These are phyloP conservation scores for Naganishia kalamii DNA, from an alignment of 768 basidiomycete species.

Conservation along the genomic window DNA sequence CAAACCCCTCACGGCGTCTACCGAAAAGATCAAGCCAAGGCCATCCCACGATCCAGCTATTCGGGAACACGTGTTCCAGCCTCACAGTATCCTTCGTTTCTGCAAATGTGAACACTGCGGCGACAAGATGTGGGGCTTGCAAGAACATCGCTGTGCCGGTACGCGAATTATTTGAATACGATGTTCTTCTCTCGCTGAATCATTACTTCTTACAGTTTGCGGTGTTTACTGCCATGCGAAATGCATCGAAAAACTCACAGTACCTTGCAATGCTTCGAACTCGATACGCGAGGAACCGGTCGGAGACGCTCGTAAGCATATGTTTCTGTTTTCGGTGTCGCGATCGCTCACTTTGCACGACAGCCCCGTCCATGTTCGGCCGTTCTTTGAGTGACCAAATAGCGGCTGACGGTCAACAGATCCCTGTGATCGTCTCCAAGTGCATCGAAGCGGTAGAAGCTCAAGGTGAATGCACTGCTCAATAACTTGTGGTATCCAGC, in stretches of 20 bases:
- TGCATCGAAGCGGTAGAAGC: conserved; percentile 90
- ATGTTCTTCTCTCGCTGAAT: background rate
- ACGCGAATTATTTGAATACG: conserved; percentile 43
- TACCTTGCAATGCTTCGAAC: conserved; percentile 55
- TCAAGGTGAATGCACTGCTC: conserved; percentile 56
- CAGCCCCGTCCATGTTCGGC: conserved; percentile 88
- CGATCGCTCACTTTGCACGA: background rate
- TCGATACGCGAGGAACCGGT: conserved; percentile 26
- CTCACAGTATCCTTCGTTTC: conserved; percentile 76
- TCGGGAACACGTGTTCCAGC: conserved; percentile 79
- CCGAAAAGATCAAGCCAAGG: conserved; percentile 28
- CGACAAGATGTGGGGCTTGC: conserved; percentile 99
- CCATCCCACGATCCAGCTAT: conserved; percentile 39
- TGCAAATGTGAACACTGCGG: conserved; percentile 91
- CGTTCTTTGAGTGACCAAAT: conserved; percentile 81
- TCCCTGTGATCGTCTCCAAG: conserved; percentile 88
- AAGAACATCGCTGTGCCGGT: conserved; percentile 77
- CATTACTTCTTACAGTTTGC: conserved; percentile 56
- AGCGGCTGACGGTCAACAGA: conserved; percentile 43
- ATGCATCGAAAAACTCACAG: conserved; percentile 64
- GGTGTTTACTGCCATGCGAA: conserved; percentile 80
- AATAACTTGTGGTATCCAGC: conserved; percentile 12
- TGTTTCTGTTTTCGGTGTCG: background rate
- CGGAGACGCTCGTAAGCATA: conserved; percentile 27
- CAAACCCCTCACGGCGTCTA: conserved; percentile 33